Evolutionary conservation across 2,329 filamentous ascomycete species (phyloP), one percentile per base, ranked within the genome.

Genomic region (Hawksworthiomyces lignivorus): DNA sequence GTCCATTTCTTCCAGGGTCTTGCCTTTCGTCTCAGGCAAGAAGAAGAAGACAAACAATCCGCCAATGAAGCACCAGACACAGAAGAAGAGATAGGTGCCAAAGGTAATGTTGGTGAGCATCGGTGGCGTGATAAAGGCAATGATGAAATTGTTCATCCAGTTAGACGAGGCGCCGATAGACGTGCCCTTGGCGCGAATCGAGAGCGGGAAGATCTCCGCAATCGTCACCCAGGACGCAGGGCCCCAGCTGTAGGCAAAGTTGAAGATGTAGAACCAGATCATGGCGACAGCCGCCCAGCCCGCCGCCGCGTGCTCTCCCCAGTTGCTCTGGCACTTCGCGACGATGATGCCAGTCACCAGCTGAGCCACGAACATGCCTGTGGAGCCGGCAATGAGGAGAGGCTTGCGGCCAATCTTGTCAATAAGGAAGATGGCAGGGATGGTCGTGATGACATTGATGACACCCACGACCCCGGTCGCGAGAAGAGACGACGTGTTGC

Each of bases 321-420:
- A 48, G 27, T 22, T 18, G 19, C 36, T 11, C 10, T 41, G 24
- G n/a, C 32, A 48, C 3, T 73, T 75, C 40, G 80, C 74, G 62
- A 81, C 82, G 31, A 84, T 62, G 54, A 90, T 87, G 54, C 77
- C 87, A 42, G 90, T 84, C 58, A 94, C 70, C 72, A 90, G 88
- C 64, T 94, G 82, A 68, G 83, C 88, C 55, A 89, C 59, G 28
- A 89, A 68, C 87, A 94, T 94, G 24, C 52, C 50, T 18, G 54
- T 35, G 4, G 47, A 50, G 4, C 53, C 52, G 32, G 53, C 46
- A 5, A 62, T 37, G 12, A 50, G 52, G 29, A 44, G 49, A 19
- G 35, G 48, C 26, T 42, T 52, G 41, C 43, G 51, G 26, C 45
- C 61, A 26, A 47, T 44, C 18, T 72, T 71, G 54, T 84, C 80